phyloP scores from a whole-genome alignment of 306 rosid species.

The Cicer bijugum region DNA sequence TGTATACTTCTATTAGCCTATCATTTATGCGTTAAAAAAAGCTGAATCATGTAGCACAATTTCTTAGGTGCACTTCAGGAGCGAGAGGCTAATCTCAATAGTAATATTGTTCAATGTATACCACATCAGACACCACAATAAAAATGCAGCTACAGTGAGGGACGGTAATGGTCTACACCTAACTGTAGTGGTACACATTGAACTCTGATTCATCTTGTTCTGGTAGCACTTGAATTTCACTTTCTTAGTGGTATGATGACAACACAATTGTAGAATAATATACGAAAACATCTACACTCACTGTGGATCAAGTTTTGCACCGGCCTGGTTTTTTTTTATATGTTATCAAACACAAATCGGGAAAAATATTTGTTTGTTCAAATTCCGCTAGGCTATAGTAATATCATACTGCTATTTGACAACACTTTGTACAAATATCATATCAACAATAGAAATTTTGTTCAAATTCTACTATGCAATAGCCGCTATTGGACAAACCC shows the following conservation, averaged over 20 bases:
- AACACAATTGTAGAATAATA: neutral
- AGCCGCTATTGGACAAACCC: no score
- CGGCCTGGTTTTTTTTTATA: no score
- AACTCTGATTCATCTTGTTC: neutral
- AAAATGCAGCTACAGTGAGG: neutral
- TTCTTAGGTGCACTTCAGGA: neutral
- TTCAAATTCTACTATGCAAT: no score
- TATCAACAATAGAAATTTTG: no score
- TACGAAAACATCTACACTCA: neutral
- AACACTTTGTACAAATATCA: no score
- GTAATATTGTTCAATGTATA: neutral
- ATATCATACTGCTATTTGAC: no score
- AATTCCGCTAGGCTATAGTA: no score
- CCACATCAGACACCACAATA: neutral
- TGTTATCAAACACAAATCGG: no score
- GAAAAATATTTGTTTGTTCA: no score
- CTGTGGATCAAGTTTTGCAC: no score
- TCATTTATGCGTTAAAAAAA: constrained; percentile 20
- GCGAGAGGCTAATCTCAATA: neutral
- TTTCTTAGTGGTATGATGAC: neutral
- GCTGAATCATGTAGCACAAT: neutral
- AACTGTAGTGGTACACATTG: neutral
- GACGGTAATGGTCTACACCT: neutral
- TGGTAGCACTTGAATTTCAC: neutral
- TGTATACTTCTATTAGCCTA: neutral